Base-by-base conservation (phyloP, 495 filamentous ascomycete species). In the Hypoxylon fuscum region DNA sequence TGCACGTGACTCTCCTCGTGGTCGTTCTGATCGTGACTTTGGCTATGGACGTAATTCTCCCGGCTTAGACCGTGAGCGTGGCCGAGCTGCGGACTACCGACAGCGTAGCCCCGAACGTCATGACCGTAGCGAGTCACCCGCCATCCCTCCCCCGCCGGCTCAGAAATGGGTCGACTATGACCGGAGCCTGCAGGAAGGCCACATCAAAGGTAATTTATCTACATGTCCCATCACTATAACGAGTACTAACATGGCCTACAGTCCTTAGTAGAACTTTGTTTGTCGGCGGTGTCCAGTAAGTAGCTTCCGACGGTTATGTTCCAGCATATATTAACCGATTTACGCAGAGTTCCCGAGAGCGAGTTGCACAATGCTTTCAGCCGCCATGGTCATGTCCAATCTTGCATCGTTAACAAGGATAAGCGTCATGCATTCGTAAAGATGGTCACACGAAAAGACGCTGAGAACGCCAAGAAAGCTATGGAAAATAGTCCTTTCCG, bases 401-500 rank as follows among this genome's bases (percentile, higher is more conserved):
- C 93, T 9, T 97, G 93, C 74, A 99, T 99, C 59, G 94, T 97
- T 68, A 96, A 98, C 76, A 88, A 89, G 56, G 96, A 98, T 64
- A 98, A 97, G 76, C 90, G 95, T 18, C 96, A 98, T 76, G 95
- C 95, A 10, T 99, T 99, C 68, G 93, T 99, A 61, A 99, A 99
- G 75, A 98, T 99, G 95, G 83, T 93, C 55, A 91, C 83, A 51
- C 92, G 96, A 20, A 79, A 83, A 23, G 93, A 97, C 70, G 93
- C 95, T 9, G 82, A 96, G 22, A 74, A 71, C 46, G 95, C 95
- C 45, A 91, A 95, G 59, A 85, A 89, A n/a, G 91, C 88, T 37
- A 97, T 98, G 93, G 93, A 97, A 65, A 88, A 87, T 3, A 85
- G 22, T 86, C 93, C 43, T 85, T 92, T 80, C 84, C 84, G 94